Evolutionary conservation across 1,139 yeast genomes (phyloP).

Genomic region (Pichia sp.): DNA sequence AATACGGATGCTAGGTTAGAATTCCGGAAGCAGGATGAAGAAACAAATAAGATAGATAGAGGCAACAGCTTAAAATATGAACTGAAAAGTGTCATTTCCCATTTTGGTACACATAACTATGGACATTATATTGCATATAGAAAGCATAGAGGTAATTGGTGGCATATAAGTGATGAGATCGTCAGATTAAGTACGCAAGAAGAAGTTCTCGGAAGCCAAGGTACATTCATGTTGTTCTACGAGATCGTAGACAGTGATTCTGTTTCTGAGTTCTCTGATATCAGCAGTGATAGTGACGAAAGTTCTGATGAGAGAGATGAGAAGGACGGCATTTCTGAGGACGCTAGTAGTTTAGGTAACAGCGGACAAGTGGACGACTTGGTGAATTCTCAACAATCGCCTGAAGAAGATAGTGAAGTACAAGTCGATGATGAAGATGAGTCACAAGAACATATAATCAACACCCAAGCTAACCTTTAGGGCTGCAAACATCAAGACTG

Average conservation of each 20-base stretch:
- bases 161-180: constrained; percentile 89
- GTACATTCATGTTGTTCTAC: constrained; percentile 89
- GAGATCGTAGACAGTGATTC: constrained; percentile 46
- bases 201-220: constrained; percentile 77
- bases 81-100: constrained; percentile 80
- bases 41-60: constrained; percentile 22
- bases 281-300: constrained; percentile 17
- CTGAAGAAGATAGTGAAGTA: background rate
- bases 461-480: constrained; percentile 28
- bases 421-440: constrained; percentile 12
- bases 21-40: constrained; percentile 58
- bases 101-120: constrained; percentile 90
- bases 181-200: constrained; percentile 74
- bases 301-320: background rate
- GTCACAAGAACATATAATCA: constrained; percentile 24
- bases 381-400: background rate
- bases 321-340: background rate
- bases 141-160: constrained; percentile 79
- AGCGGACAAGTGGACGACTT: background rate
- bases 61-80: constrained; percentile 47
- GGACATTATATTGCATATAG: constrained; percentile 92
- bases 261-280: constrained; percentile 1
- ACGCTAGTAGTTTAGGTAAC: background rate
- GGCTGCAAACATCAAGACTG: no score
- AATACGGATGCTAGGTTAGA: constrained; percentile 77